These are phyloP conservation scores for Colletotrichum sp. DNA, from an alignment of 2,329 filamentous ascomycete genomes.

Conservation along the genomic window DNA sequence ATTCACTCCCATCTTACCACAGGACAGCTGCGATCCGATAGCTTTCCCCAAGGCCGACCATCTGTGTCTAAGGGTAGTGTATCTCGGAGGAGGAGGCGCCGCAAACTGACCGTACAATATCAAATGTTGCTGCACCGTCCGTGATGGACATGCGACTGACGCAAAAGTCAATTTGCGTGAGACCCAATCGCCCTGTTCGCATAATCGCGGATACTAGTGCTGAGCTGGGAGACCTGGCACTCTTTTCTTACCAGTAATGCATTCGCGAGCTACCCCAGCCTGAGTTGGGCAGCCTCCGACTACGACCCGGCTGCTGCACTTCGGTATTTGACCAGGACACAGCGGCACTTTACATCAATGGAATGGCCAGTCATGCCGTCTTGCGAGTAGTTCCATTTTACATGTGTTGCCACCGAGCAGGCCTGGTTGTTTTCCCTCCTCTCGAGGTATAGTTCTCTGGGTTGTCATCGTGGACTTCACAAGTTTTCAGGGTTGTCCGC, in stretches of 20 bases:
- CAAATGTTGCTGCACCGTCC: not conserved
- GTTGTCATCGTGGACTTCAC: not conserved
- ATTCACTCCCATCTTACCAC: not conserved
- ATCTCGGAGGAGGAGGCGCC: not conserved
- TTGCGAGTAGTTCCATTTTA: not conserved
- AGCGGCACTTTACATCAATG: not conserved
- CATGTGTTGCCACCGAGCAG: not conserved
- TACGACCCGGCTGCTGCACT: not conserved
- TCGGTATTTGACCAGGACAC: not conserved
- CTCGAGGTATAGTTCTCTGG: not conserved
- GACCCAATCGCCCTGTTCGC: not conserved
- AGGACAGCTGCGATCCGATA: not conserved
- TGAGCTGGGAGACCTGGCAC: not conserved
- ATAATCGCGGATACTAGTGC: not conserved
- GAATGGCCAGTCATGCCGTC: not conserved
- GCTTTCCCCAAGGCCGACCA: not conserved
- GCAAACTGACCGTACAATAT: not conserved
- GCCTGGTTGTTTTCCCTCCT: not conserved
- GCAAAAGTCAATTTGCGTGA: not conserved
- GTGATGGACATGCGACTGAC: not conserved
- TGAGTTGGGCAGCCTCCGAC: not conserved
- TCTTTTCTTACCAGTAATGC: not conserved
- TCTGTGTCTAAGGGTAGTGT: not conserved
- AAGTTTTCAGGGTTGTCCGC: not conserved
- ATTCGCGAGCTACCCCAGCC: not conserved